These are phyloP conservation scores for Colletotrichum falcatum DNA, from an alignment of 2,329 filamentous ascomycete genomes.

Conservation along the genomic window DNA sequence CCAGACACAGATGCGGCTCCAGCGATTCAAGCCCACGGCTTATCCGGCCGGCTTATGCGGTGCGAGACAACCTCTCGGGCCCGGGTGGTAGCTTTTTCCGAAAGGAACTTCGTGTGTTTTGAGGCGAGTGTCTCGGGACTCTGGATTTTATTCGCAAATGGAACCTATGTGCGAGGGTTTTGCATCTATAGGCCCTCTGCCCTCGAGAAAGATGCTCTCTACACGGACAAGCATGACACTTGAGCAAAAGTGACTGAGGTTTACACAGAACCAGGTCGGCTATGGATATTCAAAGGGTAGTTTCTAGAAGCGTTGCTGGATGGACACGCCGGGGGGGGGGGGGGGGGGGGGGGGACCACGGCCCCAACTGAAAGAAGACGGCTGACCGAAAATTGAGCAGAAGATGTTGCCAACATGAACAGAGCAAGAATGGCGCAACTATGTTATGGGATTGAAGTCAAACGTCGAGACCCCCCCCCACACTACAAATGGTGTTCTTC, in stretches of 20 bases:
- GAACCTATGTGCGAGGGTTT: not conserved
- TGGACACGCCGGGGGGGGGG: not conserved
- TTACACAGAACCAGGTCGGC: not conserved
- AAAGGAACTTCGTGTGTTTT: not conserved
- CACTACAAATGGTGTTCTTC: constrained; percentile 11
- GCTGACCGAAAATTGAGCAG: not conserved
- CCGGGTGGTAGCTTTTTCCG: not conserved
- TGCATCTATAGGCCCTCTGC: not conserved
- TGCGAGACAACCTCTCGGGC: not conserved
- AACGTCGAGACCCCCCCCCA: constrained; percentile 2
- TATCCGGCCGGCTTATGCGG: not conserved
- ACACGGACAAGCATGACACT: not conserved
- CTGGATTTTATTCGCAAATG: not conserved
- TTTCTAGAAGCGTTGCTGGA: too few species aligned
- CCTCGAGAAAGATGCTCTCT: not conserved
- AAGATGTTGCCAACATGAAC: not conserved
- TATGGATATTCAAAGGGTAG: not conserved
- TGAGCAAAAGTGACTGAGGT: not conserved
- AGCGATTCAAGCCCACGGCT: too few species aligned
- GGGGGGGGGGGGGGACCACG: not conserved
- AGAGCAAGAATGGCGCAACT: constrained; percentile 1
- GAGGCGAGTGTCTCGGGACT: not conserved
- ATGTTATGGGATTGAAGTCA: constrained; percentile 10
- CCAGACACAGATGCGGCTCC: not conserved
- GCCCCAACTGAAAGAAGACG: not conserved